Evolutionary conservation across 2,329 filamentous ascomycete genomes (phyloP), one percentile per base, ranked within the genome.

Genomic region (Alternaria sp.): DNA sequence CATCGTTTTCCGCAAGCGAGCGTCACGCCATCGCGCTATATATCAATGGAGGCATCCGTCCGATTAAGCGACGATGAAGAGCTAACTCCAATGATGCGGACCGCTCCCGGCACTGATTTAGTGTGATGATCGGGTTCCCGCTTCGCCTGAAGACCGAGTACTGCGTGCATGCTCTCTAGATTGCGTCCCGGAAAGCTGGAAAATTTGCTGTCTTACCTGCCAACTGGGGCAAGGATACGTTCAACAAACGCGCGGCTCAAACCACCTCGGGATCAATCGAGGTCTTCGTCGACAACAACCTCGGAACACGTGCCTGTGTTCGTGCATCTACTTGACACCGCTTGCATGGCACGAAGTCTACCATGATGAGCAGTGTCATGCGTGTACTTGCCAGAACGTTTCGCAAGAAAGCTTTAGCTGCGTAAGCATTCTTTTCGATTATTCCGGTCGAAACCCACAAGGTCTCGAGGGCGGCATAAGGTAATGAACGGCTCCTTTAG

Each of bases 71-170:
- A 46, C 32, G 25, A 18, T 9, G 14, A 36, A 41, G n/a, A 48
- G 20, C 44, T 56, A 32, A 38, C 53, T 8, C 25, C 11, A 11
- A 28, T 41, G 25, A n/a, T 56, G 34, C 53, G 53, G 53, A 56
- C 53, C 43, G 53, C 53, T 56, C 44, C 53, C 43, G 32, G 14
- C 32, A 56, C 53, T 49, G 53, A 7, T 38, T 48, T 56, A 41
- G 53, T 44, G 14, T 14, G 9, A 1, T 34, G 41, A 54, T 48
- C 53, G 30, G 25, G 44, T 48, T 48, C 25, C 32, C 32, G 43
- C n/a, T 8, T 49, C 34, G 44, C 22, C 10, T n/a, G 11, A 14
- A 32, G 27, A 20, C 16, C 30, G 4, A 36, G 7, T 50, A 27
- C 46, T 50, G 11, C 44, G n/a, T 45, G 28, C 40, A 14, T 43